These are phyloP conservation scores for Prunella vulgaris DNA, from an alignment of 257 asterid species.

Conservation along the genomic window DNA sequence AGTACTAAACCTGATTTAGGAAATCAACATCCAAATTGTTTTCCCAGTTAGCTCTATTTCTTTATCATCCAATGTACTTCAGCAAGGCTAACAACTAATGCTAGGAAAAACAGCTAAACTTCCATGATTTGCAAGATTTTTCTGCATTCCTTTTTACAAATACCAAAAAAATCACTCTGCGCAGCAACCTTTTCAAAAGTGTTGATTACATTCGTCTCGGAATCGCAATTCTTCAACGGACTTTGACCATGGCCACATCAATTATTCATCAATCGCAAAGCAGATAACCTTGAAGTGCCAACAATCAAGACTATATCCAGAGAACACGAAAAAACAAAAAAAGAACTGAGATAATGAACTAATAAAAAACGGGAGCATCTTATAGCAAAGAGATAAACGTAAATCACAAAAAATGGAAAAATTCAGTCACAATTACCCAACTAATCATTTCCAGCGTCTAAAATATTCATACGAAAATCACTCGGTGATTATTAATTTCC, in stretches of 20 bases:
- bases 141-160: not conserved
- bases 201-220: not conserved
- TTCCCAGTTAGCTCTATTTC: constrained; percentile 4
- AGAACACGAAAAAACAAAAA: constrained; percentile 8
- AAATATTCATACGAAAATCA: not conserved
- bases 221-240: not conserved
- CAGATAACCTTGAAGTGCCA: not conserved
- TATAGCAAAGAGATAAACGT: not conserved
- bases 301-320: constrained; percentile 8
- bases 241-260: not conserved
- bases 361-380: not conserved
- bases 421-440: not conserved
- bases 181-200: not conserved
- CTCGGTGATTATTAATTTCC: not conserved
- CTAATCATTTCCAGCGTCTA: not conserved
- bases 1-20: not conserved
- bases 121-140: not conserved
- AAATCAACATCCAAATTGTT: not conserved
- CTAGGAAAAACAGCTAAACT: constrained; percentile 1
- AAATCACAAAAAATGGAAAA: not conserved
- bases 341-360: constrained; percentile 3
- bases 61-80: constrained; percentile 4
- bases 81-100: constrained; percentile 13
- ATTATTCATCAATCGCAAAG: constrained; percentile 13
- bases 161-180: not conserved